phyloP scores from a whole-genome alignment of 2,329 filamentous ascomycete genomes.

The Septoria petroselini region DNA sequence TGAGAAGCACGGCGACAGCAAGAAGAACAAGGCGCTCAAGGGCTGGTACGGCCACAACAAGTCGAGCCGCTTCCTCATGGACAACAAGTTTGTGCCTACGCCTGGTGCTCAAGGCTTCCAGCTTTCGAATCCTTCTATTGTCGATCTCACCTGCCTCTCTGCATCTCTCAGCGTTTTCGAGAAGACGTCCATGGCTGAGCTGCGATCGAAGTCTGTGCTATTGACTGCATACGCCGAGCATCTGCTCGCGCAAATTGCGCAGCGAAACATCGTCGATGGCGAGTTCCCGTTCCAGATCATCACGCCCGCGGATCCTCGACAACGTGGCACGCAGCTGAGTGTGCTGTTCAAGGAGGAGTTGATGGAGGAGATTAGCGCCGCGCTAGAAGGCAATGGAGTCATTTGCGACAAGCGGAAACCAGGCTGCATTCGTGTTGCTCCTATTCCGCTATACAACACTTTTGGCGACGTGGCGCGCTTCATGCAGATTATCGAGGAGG shows the following conservation, averaged over 20 bases:
- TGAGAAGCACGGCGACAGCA: conserved; percentile 63
- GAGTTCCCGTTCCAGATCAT: conserved; percentile 50
- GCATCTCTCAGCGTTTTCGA: conserved; percentile 71
- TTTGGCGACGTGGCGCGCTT: conserved; percentile 71
- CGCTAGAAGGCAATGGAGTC: conserved; percentile 65
- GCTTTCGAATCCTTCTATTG: conserved; percentile 74
- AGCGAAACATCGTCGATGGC: conserved; percentile 18
- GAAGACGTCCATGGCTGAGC: conserved; percentile 63
- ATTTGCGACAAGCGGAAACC: conserved; percentile 82
- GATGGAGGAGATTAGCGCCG: conserved; percentile 63
- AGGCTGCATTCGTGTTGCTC: conserved; percentile 78
- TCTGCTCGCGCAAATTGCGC: conserved; percentile 48
- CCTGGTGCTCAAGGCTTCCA: conserved; percentile 77
- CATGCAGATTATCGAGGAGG: conserved; percentile 52
- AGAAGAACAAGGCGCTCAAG: conserved; percentile 47
- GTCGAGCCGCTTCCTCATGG: conserved; percentile 73
- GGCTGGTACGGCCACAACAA: conserved; percentile 90
- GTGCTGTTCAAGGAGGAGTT: conserved; percentile 65
- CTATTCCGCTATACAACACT: conserved; percentile 78
- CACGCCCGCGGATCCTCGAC: conserved; percentile 64
- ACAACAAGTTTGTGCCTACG: conserved; percentile 73
- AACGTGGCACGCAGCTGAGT: conserved; percentile 75
- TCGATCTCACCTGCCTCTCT: conserved; percentile 70
- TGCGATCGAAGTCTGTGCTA: conserved; percentile 68
- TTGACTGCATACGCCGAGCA: conserved; percentile 75